Evolutionary conservation across 495 filamentous ascomycete species (phyloP).

Genomic region (Friedmanniomyces simplex): DNA sequence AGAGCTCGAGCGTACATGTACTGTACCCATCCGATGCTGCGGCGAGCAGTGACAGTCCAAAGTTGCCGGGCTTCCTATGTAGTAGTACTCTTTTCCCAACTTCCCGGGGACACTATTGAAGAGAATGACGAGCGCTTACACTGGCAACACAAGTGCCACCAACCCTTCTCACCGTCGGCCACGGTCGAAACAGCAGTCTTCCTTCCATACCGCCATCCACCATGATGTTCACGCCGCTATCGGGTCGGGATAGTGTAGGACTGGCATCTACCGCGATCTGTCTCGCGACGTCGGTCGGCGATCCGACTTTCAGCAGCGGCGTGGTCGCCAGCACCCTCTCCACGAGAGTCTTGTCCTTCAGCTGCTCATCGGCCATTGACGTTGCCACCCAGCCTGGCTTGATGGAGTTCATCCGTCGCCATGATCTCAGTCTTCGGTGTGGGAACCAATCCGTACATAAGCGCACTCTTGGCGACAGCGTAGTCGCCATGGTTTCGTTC

Average conservation of each 20-base stretch:
- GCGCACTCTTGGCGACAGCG: constrained; percentile 13
- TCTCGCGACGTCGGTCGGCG: constrained; percentile 15
- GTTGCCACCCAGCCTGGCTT: constrained; percentile 21
- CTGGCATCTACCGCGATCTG: constrained; percentile 22
- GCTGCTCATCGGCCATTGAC: constrained; percentile 16
- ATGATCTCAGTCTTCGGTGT: constrained; percentile 24
- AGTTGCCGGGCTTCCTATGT: too few species aligned
- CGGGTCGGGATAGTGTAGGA: constrained; percentile 17
- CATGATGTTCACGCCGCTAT: constrained; percentile 17
- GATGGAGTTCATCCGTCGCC: constrained; percentile 13
- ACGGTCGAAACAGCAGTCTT: constrained; percentile 15
- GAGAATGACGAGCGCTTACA: too few species aligned
- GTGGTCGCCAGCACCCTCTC: constrained; percentile 19
- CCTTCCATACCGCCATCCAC: constrained; percentile 23
- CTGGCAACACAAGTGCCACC: too few species aligned
- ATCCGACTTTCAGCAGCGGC: constrained; percentile 19
- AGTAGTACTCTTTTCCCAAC: too few species aligned
- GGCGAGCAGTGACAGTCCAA: too few species aligned
- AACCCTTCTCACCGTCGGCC: not conserved
- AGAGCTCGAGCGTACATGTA: too few species aligned
- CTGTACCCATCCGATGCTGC: too few species aligned
- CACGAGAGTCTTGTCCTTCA: constrained; percentile 17
- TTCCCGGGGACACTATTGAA: too few species aligned
- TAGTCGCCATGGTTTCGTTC: constrained; percentile 22
- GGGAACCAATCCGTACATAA: constrained; percentile 20